A percentile compares a stretch with the other conserved stretches of the same genome.
Evolutionary conservation across 495 filamentous ascomycete species (phyloP).

Genomic region (Penicillium herquei): DNA sequence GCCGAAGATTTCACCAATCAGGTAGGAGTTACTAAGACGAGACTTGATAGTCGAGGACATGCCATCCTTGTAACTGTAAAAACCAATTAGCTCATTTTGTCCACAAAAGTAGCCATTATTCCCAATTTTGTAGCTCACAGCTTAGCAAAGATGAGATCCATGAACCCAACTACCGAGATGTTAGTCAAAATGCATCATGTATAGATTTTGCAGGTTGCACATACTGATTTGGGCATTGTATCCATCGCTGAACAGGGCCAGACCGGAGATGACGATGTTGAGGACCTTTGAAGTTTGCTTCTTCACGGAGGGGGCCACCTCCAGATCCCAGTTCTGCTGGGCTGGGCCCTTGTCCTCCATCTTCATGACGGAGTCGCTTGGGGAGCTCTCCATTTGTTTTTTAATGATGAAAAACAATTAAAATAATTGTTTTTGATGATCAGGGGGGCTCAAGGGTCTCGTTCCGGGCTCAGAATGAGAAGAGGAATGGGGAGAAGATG

Average conservation of each 20-base stretch:
- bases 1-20: constrained; percentile 36
- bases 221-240: constrained; percentile 43
- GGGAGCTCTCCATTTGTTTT: constrained; percentile 15
- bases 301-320: constrained; percentile 6
- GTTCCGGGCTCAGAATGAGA: background rate
- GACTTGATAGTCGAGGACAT: constrained; percentile 36
- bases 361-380: constrained; percentile 12
- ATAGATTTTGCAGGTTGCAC: background rate
- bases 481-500: background rate
- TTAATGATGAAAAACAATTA: background rate
- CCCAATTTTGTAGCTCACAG: constrained; percentile 22
- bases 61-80: constrained; percentile 23
- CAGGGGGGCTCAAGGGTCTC: too few relatives aligned
- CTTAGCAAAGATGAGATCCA: constrained; percentile 37
- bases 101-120: background rate
- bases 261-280: constrained; percentile 34
- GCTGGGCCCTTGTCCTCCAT: constrained; percentile 10
- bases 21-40: constrained; percentile 32
- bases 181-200: background rate
- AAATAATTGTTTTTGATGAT: background rate
- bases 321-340: constrained; percentile 9
- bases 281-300: constrained; percentile 21
- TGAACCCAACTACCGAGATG: constrained; percentile 32
- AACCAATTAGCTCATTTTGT: background rate
- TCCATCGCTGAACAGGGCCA: constrained; percentile 43